A percentile compares a stretch with the other conserved stretches of the same genome.
Evolutionary conservation across 2,329 filamentous ascomycete species (phyloP).

Genomic region (Endothia cerciana): DNA sequence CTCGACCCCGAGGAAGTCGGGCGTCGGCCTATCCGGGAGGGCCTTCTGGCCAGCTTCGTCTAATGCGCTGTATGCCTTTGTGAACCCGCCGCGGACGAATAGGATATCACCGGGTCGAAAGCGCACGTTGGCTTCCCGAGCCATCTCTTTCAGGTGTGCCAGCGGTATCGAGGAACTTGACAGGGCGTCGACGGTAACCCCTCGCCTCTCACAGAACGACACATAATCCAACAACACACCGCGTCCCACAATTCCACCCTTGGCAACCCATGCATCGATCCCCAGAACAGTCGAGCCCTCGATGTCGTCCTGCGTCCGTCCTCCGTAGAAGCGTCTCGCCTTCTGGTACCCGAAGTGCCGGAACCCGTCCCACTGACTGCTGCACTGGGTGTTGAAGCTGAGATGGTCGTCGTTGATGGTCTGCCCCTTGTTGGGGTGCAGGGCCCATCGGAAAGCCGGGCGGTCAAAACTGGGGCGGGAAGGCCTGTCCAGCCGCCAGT

Average conservation of each 20-base stretch:
- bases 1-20: conserved; percentile 16
- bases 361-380: conserved; percentile 55
- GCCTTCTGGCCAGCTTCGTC: not conserved
- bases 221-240: conserved; percentile 23
- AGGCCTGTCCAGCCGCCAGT: conserved; percentile 24
- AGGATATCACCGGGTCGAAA: conserved; percentile 20
- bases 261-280: conserved; percentile 14
- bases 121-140: not conserved
- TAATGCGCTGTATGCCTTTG: conserved; percentile 11
- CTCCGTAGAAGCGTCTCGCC: conserved; percentile 14
- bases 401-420: conserved; percentile 38
- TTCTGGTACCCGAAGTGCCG: conserved; percentile 41
- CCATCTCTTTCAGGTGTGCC: conserved; percentile 12
- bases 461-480: conserved; percentile 15
- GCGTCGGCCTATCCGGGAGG: conserved; percentile 13
- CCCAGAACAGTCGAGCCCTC: conserved; percentile 4
- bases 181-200: conserved; percentile 6
- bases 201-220: conserved; percentile 7
- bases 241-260: conserved; percentile 16
- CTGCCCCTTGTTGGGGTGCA: not conserved
- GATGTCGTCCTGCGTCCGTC: conserved; percentile 6
- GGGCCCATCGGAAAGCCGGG: conserved; percentile 5
- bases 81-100: conserved; percentile 15
- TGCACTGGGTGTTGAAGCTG: conserved; percentile 50
- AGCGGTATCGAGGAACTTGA: not conserved